phyloP scores from a whole-genome alignment of 2,329 filamentous ascomycete genomes.

The Botrytis deweyae region DNA sequence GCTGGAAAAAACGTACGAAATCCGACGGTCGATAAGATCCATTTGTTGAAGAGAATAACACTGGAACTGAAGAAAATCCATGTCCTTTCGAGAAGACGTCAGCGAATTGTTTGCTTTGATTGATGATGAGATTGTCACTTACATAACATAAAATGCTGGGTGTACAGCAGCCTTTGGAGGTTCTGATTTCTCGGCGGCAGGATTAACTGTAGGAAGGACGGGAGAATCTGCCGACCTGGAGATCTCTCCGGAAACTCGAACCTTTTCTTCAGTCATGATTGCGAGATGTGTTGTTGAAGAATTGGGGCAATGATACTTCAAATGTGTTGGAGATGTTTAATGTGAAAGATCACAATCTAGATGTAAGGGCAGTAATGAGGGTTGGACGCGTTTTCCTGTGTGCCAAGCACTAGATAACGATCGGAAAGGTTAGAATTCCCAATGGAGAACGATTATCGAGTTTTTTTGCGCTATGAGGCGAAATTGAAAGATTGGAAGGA shows the following conservation, averaged over 20 bases:
- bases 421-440: conserved; percentile 7
- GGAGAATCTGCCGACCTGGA: conserved; percentile 57
- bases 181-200: conserved; percentile 57
- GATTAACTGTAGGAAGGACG: conserved; percentile 79
- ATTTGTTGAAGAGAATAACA: conserved; percentile 99
- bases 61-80: conserved; percentile 94
- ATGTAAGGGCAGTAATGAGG: neutral
- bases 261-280: conserved; percentile 76
- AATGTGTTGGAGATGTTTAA: neutral
- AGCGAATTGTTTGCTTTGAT: conserved; percentile 19
- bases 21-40: conserved; percentile 80
- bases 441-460: neutral
- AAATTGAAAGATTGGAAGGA: neutral
- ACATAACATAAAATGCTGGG: conserved; percentile 75
- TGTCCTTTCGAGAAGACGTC: conserved; percentile 52
- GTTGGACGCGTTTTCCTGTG: neutral
- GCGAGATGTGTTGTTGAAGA: conserved; percentile 21
- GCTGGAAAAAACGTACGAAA: conserved; percentile 64
- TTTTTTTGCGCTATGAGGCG: neutral
- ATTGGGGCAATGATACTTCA: neutral
- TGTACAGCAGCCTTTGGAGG: conserved; percentile 53
- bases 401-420: conserved; percentile 23
- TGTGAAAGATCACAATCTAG: neutral
- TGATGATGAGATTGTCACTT: conserved; percentile 36
- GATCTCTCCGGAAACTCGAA: conserved; percentile 76